Evolutionary conservation across 805 yeast species (phyloP), one percentile per base, ranked within the genome.

Genomic region (Myxozyma monticola): DNA sequence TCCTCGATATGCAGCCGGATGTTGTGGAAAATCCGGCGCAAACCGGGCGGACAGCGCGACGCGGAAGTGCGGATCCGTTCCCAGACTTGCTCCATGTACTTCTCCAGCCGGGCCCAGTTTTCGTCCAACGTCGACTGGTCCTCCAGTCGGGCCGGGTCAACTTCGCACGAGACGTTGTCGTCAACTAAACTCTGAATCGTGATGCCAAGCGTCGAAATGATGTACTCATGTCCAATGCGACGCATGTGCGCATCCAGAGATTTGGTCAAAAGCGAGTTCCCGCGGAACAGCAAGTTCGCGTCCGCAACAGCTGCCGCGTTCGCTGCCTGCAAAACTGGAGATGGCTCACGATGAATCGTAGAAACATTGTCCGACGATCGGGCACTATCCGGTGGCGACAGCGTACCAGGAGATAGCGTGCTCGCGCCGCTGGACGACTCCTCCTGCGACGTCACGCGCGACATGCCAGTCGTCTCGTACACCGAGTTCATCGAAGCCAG

Each of bases 251-350:
- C 75, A 61, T 91, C 99, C 47, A 90, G 65, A 0, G 96, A 76
- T 64, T 87, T 87, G 0, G 96, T 83, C 53, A 93, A 73, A 3
- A 91, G 74, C 0, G 96, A 82, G 49, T 88, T 85, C 0, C 96
- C 96, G 59, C 99, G 75, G 62, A 91, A 91, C 14, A 88, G 65
- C 0, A 87, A 76, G 56, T 79, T 83, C 56, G 78, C 76, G 2
- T 54, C 57, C 4, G 56, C 49, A 25, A 52, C 28, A 8, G 42
- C 64, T 1, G 53, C 53, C 17, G 33, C 29, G 21, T 36, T 24
- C 31, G 39, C 29, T 18, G 18, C 2, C 25, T 34, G 4, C 17
- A 37, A 20, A 33, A 33, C 37, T 5, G 18, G 8, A 18, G 28
- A 15, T n/a, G n/a, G n/a, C n/a, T n/a, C n/a, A n/a, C n/a, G n/a